phyloP scores from a whole-genome alignment of 2,329 filamentous ascomycete species.

The Chaetothyriales sp. region DNA sequence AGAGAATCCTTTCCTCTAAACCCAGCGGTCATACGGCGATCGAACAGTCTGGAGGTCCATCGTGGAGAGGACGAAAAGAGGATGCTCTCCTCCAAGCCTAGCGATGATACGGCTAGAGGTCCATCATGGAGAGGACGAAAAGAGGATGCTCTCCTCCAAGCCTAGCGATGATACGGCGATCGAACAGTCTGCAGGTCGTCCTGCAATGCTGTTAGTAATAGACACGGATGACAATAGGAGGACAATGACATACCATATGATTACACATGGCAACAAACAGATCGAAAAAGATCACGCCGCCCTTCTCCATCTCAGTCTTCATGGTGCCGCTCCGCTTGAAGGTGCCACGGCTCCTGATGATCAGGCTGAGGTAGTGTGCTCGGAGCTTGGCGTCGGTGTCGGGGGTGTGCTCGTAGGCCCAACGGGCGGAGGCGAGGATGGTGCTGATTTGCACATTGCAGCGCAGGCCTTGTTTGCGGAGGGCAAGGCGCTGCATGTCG shows the following conservation, averaged over 20 bases:
- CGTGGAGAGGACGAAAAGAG: not conserved
- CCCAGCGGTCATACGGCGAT: not conserved
- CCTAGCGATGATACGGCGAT: not conserved
- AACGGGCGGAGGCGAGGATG: slow-evolving; percentile 83
- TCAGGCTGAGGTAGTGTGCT: slow-evolving; percentile 92
- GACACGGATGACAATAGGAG: not conserved
- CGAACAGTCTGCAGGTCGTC: slow-evolving; percentile 1
- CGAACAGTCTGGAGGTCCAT: not conserved
- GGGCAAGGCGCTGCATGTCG: slow-evolving; percentile 77
- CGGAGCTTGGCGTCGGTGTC: slow-evolving; percentile 84
- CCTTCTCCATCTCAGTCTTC: slow-evolving; percentile 96
- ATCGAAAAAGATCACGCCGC: slow-evolving; percentile 93
- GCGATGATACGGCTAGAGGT: not conserved
- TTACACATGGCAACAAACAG: slow-evolving; percentile 97
- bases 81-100: not conserved
- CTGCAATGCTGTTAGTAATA: not conserved
- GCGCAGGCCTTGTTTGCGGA: slow-evolving; percentile 90
- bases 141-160: not conserved
- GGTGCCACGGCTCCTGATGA: slow-evolving; percentile 92
- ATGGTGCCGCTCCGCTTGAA: slow-evolving; percentile 98
- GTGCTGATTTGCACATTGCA: slow-evolving; percentile 82
- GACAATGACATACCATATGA: slow-evolving; percentile 49
- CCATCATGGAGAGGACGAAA: not conserved
- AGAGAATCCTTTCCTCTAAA: not conserved
- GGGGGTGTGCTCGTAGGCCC: slow-evolving; percentile 89